Evolutionary conservation across 2,329 filamentous ascomycete genomes (phyloP).

Genomic region (Verticillium zaregamsianum): DNA sequence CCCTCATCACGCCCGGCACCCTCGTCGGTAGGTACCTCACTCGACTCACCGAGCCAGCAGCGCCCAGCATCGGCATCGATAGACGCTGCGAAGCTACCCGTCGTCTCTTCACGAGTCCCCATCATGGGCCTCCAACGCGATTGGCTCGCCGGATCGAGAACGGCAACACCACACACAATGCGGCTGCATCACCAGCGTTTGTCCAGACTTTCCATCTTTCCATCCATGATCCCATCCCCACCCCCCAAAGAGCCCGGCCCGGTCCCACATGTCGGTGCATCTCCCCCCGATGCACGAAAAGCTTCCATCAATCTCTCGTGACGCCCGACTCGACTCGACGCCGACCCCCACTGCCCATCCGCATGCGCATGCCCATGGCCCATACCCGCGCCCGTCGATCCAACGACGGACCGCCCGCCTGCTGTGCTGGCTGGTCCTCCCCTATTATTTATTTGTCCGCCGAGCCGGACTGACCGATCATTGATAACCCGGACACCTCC

Average conservation of each 20-base stretch:
- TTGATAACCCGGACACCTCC: slow-evolving; percentile 1
- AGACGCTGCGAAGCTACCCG: too few species aligned
- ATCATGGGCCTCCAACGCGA: neutral
- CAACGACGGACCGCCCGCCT: neutral
- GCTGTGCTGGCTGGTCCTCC: neutral
- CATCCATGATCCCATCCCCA: neutral
- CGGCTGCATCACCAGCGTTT: neutral
- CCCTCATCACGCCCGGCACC: too few species aligned
- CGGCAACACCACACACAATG: neutral
- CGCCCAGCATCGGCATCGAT: too few species aligned
- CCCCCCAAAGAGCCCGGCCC: neutral
- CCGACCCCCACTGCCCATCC: neutral
- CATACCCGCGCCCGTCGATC: neutral
- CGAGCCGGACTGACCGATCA: neutral
- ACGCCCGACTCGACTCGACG: neutral
- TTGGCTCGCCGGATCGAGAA: neutral
- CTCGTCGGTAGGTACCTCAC: too few species aligned
- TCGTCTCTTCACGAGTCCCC: too few species aligned
- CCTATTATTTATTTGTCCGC: neutral
- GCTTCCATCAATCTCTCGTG: neutral
- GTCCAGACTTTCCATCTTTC: neutral
- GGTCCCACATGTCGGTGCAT: neutral
- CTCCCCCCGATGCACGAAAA: neutral
- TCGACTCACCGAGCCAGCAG: too few species aligned
- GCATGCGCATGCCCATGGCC: neutral